These are phyloP conservation scores for Lignosus rhinocerotis DNA, from an alignment of 1,284 basidiomycete species.

Conservation along the genomic window DNA sequence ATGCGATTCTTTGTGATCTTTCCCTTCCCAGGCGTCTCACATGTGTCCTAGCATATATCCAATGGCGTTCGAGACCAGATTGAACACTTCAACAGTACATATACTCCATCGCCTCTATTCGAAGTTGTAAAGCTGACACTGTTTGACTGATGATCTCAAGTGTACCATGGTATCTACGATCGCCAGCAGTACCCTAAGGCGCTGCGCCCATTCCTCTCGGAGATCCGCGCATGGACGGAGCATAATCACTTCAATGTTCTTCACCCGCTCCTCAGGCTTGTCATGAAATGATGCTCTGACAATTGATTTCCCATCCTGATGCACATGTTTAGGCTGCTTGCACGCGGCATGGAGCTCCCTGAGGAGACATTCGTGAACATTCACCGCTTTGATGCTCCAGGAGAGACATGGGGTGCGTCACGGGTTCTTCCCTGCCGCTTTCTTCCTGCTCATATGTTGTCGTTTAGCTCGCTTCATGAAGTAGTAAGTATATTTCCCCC, in stretches of 20 bases:
- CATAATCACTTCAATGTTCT: slow-evolving; percentile 54
- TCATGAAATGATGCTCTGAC: neutral
- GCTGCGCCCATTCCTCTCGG: slow-evolving; percentile 55
- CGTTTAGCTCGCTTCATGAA: slow-evolving; percentile 33
- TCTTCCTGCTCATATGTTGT: no score
- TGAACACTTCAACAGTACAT: slow-evolving; percentile 58
- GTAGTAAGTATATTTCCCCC: slow-evolving; percentile 29
- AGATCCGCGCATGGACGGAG: slow-evolving; percentile 52
- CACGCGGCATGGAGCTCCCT: slow-evolving; percentile 35
- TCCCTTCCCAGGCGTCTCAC: neutral
- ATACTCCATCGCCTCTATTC: neutral
- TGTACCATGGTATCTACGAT: slow-evolving; percentile 49
- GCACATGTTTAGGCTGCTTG: slow-evolving; percentile 43
- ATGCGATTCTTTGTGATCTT: neutral
- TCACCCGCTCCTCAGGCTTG: slow-evolving; percentile 49
- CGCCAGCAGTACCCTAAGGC: slow-evolving; percentile 45
- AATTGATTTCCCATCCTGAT: neutral
- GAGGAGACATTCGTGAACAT: slow-evolving; percentile 35
- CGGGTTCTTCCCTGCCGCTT: no score
- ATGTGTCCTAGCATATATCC: slow-evolving; percentile 47
- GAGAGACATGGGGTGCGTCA: slow-evolving; percentile 33
- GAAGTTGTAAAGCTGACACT: no score
- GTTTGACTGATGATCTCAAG: slow-evolving; percentile 29
- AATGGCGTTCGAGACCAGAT: slow-evolving; percentile 60
- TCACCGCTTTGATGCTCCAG: slow-evolving; percentile 30